Percentiles rank a stretch among this genome's conserved stretches.
phyloP scores from a whole-genome alignment of 2,329 filamentous ascomycete genomes.

The Phoma sp. region DNA sequence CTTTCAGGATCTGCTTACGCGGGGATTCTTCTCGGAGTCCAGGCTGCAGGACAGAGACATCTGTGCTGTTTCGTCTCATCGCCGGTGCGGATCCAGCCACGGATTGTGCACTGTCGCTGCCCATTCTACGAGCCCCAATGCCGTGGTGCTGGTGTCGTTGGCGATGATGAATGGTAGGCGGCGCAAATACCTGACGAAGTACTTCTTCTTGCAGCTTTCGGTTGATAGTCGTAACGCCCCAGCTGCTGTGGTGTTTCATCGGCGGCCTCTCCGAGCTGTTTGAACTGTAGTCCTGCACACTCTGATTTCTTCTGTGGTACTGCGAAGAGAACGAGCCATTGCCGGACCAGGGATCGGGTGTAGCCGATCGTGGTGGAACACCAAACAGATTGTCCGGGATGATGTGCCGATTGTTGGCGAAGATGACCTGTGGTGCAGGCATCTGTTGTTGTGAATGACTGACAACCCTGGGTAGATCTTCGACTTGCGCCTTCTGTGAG shows the following conservation, averaged over 20 bases:
- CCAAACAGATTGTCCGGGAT: slow-evolving; percentile 83
- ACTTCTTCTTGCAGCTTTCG: slow-evolving; percentile 87
- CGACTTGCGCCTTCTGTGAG: slow-evolving; percentile 15
- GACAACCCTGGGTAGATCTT: slow-evolving; percentile 56
- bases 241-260: slow-evolving; percentile 63
- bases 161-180: slow-evolving; percentile 81
- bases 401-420: slow-evolving; percentile 93
- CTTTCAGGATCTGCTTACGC: slow-evolving; percentile 52
- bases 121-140: slow-evolving; percentile 58
- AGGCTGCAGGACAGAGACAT: slow-evolving; percentile 40
- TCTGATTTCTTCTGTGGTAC: slow-evolving; percentile 46
- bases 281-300: slow-evolving; percentile 35
- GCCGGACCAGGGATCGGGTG: slow-evolving; percentile 45
- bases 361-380: slow-evolving; percentile 57
- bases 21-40: slow-evolving; percentile 45
- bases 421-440: slow-evolving; percentile 85
- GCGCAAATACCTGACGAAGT: slow-evolving; percentile 88
- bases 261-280: slow-evolving; percentile 46
- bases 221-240: slow-evolving; percentile 93
- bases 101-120: slow-evolving; percentile 32
- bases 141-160: slow-evolving; percentile 72
- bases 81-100: slow-evolving; percentile 43
- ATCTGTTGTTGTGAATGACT: slow-evolving; percentile 79
- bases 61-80: slow-evolving; percentile 48
- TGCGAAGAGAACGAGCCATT: slow-evolving; percentile 39